Base-by-base conservation (phyloP, 2,329 filamentous ascomycete genomes). In the Xylariaceae sp. region DNA sequence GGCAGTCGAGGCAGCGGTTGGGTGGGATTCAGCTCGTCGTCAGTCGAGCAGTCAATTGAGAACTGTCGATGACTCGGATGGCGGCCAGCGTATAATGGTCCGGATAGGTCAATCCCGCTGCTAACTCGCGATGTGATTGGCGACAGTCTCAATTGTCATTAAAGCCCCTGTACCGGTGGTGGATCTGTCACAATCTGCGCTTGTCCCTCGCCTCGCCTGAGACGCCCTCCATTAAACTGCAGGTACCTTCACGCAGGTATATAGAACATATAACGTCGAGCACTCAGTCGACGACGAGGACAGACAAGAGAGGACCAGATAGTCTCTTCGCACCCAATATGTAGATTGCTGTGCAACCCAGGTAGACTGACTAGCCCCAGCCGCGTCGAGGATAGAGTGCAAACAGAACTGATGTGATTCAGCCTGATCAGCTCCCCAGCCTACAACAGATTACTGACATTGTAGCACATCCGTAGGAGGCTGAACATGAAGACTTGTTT, bases 111-210 rank as follows among this genome's bases (percentile, higher is more conserved):
- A 59, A 56, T 58, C 45, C 51, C 41, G 17, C 48, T 43, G 47
- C 52, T 51, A 53, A 52, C 47, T 48, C 38, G 44, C 46, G 52
- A 51, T 54, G 42, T 53, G 51, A 62, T 58, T 60, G 53, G 58
- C 38, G 40, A 39, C 33, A 36, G 27, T 27, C 18, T 45, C 27
- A 39, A 41, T 49, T 40, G 32, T 55, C 47, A 53, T 53, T 45
- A 49, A 44, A 49, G 15, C 51, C 48, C 49, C 43, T 17, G 49
- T 50, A 52, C 51, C 49, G 52, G 52, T 45, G 48, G 48, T 42
- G 47, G 53, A 52, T 47, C 47, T 52, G 51, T 51, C 52, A 54
- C 50, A 45, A 49, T 48, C 47, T 45, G 22, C 22, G 4, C 22
- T 27, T 27, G 22, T 27, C 22, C 22, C 15, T 36, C 15, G 33